A percentile compares a stretch with the other conserved stretches of the same genome.
Conservation (phyloP, 768 basidiomycete genomes). For the Boletales sp. region DNA sequence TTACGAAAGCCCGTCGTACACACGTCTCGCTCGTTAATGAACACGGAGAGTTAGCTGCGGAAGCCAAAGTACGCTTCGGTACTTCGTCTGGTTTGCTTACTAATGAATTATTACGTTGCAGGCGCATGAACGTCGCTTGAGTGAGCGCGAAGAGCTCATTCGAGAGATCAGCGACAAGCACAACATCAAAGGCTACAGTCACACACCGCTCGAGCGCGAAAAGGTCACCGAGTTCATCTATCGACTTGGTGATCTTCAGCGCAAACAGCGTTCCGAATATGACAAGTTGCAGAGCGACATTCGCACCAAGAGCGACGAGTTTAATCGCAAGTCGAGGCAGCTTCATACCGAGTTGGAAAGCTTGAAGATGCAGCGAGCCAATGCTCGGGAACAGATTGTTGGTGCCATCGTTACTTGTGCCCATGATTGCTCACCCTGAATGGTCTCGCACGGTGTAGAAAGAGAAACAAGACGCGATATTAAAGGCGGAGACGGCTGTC, state of each 20-base stretch:
- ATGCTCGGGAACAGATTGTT: slow-evolving; percentile 58
- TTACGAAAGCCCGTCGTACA: slow-evolving; percentile 42
- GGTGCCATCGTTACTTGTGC: slow-evolving; percentile 12
- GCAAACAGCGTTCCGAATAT: slow-evolving; percentile 57
- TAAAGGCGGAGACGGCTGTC: slow-evolving; percentile 49
- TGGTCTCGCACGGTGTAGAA: slow-evolving; percentile 26
- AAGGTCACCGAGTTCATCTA: slow-evolving; percentile 73
- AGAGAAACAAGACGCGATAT: slow-evolving; percentile 51
- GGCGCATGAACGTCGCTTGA: slow-evolving; percentile 71
- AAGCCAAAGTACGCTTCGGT: slow-evolving; percentile 55
- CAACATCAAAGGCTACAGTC: slow-evolving; percentile 70
- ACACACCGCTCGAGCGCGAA: slow-evolving; percentile 64
- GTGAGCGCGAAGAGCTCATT: slow-evolving; percentile 70
- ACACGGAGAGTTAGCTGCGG: slow-evolving; percentile 67
- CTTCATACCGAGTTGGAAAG: slow-evolving; percentile 54
- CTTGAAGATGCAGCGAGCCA: slow-evolving; percentile 50
- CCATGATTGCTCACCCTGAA: neutral
- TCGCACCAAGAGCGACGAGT: slow-evolving; percentile 58
- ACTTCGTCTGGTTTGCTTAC: neutral
- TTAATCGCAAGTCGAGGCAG: slow-evolving; percentile 53
- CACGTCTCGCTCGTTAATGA: slow-evolving; percentile 56
- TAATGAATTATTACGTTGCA: slow-evolving; percentile 24
- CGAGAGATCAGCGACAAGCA: slow-evolving; percentile 64
- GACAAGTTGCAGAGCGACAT: slow-evolving; percentile 69
- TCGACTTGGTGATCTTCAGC: slow-evolving; percentile 58